These are phyloP conservation scores for Arabidopsis suecica DNA, from an alignment of 345 rosid genomes.

Conservation along the genomic window DNA sequence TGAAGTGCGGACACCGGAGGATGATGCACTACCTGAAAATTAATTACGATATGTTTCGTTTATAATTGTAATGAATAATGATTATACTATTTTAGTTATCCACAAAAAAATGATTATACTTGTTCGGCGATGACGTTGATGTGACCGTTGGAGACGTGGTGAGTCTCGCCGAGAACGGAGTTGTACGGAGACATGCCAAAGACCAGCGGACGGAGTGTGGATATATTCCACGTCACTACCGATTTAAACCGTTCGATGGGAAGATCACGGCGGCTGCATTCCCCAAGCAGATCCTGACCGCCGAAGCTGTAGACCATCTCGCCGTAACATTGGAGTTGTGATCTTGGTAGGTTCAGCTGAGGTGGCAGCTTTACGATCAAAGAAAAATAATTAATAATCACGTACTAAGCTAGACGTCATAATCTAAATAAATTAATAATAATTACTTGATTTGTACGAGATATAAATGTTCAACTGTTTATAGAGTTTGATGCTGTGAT, in stretches of 20 bases:
- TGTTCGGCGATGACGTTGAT: slow-evolving; percentile 81
- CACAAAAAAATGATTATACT: slow-evolving; percentile 44
- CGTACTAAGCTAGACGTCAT: background rate
- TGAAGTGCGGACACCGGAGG: slow-evolving; percentile 92
- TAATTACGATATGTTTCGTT: background rate
- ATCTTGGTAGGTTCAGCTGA: slow-evolving; percentile 77
- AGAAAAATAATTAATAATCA: background rate
- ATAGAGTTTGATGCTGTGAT: background rate
- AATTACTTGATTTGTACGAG: background rate
- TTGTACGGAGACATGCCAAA: slow-evolving; percentile 86
- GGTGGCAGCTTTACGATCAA: slow-evolving; percentile 62
- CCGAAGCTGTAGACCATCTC: slow-evolving; percentile 62
- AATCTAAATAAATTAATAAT: background rate
- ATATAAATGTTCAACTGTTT: background rate
- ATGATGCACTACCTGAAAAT: slow-evolving; percentile 72
- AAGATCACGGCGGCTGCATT: slow-evolving; percentile 52
- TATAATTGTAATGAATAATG: background rate
- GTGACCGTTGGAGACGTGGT: slow-evolving; percentile 72
- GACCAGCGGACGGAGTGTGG: slow-evolving; percentile 57
- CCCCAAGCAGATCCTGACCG: slow-evolving; percentile 56
- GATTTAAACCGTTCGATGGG: slow-evolving; percentile 60
- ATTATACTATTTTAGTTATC: background rate
- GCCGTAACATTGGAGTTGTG: slow-evolving; percentile 78
- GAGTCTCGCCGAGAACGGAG: slow-evolving; percentile 93
- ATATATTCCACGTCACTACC: slow-evolving; percentile 75